Evolutionary conservation across 495 filamentous ascomycete species (phyloP).

Genomic region (Sabuloglossum arenarium): DNA sequence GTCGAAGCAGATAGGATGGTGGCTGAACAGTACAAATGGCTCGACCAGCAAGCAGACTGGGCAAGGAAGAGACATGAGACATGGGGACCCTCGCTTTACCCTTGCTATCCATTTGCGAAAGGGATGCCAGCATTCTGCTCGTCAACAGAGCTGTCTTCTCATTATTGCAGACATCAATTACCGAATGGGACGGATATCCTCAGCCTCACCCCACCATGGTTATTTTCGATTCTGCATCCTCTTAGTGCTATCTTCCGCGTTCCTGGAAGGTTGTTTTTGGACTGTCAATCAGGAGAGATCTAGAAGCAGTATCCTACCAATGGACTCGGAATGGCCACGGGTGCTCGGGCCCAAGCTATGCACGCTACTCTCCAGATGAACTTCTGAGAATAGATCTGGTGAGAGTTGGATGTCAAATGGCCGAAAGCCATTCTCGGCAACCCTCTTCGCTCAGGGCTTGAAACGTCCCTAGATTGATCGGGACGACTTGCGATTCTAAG

Average conservation of each 20-base stretch:
- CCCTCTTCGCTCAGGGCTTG: background rate
- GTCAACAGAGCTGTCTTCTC: background rate
- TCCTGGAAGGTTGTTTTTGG: background rate
- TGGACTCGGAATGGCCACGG: background rate
- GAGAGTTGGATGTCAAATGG: background rate
- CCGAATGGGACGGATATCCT: background rate
- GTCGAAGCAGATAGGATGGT: no score
- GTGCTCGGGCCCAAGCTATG: background rate
- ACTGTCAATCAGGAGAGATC: background rate
- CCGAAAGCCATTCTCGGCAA: background rate
- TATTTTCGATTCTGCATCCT: background rate
- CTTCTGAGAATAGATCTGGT: background rate
- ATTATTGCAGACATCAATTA: background rate
- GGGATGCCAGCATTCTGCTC: background rate
- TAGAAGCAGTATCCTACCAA: background rate
- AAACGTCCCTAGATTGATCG: background rate
- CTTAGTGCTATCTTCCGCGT: background rate
- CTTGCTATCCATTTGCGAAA: background rate
- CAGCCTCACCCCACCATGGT: constrained; percentile 1
- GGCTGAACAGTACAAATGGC: no score
- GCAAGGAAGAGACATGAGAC: no score
- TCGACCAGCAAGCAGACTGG: no score
- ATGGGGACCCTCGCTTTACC: no score
- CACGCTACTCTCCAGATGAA: background rate
- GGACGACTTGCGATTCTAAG: constrained; percentile 1